Base-by-base conservation (phyloP, 192 early-diverging fungal species). In the Ramicandelaber brevisporus region DNA sequence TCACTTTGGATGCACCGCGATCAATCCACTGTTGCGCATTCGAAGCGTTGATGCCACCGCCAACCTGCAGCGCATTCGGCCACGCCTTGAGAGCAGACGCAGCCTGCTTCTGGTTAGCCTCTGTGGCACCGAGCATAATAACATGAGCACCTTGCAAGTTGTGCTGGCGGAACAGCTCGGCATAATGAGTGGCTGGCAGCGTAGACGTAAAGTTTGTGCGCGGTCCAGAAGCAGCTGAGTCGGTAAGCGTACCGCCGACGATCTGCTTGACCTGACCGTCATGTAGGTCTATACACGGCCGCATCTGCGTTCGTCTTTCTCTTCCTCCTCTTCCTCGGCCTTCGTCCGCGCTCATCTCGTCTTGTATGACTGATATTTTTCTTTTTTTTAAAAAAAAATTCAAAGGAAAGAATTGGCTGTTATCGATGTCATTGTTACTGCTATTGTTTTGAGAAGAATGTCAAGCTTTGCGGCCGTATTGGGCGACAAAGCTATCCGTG, bases 211-310 rank as follows among this genome's bases (percentile, higher is more conserved):
- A 95, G 65, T 98, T 98, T 1, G 86, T 92, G 22, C 61, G 53
- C 13, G 90, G 59, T 14, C 61, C 40, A 5, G 52, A 57, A 15
- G 50, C 57, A 20, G 50, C 32, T 21, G 41, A 33, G 40, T 81
- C 78, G 38, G 46, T 61, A 11, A 98, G 60, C 26, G 89, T 77
- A 22, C 79, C 86, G 17, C 93, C 93, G 26, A 99, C 87, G 31
- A 99, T 95, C 48, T 99, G 93, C 55, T 99, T 99, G 36, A 99
- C 93, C 48, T 84, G 70, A 21, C 93, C 93, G 20, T 68, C 43
- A 58, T 99, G 93, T 27, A 99, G 58, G 58, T 99, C 93, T 41
- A 99, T 95, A 57, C 93, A 99, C n/a, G 89, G 85, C 11, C 80
- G 61, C 54, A 99, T 95, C 43, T 51, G 40, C 18, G 82, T 73